Conservation (phyloP, 2,329 filamentous ascomycete species). For the Colletotrichum shisoi region DNA sequence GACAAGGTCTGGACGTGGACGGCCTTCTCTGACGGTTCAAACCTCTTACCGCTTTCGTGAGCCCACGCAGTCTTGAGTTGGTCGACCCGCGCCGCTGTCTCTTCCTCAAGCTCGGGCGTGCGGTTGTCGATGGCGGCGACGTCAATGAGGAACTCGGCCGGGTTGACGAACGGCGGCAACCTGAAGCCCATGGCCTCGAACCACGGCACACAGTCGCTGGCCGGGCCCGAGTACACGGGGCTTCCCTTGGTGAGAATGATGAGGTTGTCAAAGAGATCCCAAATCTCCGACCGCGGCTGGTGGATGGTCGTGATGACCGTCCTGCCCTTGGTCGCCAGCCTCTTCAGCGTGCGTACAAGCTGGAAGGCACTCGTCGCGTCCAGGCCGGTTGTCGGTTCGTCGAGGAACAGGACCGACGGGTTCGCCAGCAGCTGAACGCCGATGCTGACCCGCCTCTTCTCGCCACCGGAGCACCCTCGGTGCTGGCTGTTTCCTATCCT, state of each 20-base stretch:
- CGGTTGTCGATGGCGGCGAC: slow-evolving; percentile 77
- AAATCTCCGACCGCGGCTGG: slow-evolving; percentile 80
- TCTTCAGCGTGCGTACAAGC: slow-evolving; percentile 73
- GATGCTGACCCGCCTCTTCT: slow-evolving; percentile 78
- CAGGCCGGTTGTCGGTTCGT: slow-evolving; percentile 80
- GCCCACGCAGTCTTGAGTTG: slow-evolving; percentile 68
- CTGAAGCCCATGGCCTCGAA: slow-evolving; percentile 68
- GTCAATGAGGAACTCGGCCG: slow-evolving; percentile 79
- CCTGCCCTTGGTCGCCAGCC: slow-evolving; percentile 70
- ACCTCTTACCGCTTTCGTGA: slow-evolving; percentile 40
- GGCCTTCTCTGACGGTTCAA: slow-evolving; percentile 40
- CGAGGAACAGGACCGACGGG: slow-evolving; percentile 78
- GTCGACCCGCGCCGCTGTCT: slow-evolving; percentile 67
- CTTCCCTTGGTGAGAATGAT: slow-evolving; percentile 72
- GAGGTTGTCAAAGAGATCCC: slow-evolving; percentile 77
- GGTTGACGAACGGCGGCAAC: slow-evolving; percentile 77
- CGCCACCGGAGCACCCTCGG: slow-evolving; percentile 79
- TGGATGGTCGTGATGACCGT: slow-evolving; percentile 80
- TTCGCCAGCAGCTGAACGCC: slow-evolving; percentile 82
- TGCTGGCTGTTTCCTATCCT: slow-evolving; percentile 74
- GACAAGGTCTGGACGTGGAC: slow-evolving; percentile 30
- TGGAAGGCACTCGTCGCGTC: slow-evolving; percentile 81
- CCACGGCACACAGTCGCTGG: slow-evolving; percentile 67
- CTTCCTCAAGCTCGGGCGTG: slow-evolving; percentile 69
- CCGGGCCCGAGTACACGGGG: slow-evolving; percentile 72